phyloP scores from a whole-genome alignment of 139 green algal species.

The Chlamydomonas sp. region DNA sequence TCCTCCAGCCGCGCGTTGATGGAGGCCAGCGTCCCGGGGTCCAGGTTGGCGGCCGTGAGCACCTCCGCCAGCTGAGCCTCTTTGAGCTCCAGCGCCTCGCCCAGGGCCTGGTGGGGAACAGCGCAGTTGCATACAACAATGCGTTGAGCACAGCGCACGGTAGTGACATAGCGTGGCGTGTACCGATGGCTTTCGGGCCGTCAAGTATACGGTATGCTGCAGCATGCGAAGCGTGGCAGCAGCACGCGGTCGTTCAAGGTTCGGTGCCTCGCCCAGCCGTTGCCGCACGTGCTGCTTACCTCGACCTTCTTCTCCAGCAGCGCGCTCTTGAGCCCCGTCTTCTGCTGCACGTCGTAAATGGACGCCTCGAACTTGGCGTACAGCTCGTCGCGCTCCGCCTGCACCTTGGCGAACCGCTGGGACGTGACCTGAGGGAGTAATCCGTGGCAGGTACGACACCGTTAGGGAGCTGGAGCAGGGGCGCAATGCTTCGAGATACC shows the following conservation, averaged over 20 bases:
- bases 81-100: conserved; percentile 74
- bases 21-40: conserved; percentile 71
- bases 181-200: too few relatives aligned
- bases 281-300: not conserved
- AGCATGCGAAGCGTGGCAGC: too few relatives aligned
- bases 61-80: conserved; percentile 87
- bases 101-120: conserved; percentile 48
- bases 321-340: conserved; percentile 67
- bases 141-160: too few relatives aligned
- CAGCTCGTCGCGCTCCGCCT: conserved; percentile 79
- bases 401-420: conserved; percentile 77
- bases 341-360: conserved; percentile 87
- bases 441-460: not conserved
- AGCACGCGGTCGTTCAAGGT: too few relatives aligned
- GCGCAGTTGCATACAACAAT: too few relatives aligned
- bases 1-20: conserved; percentile 82
- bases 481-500: not conserved
- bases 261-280: too few relatives aligned
- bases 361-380: conserved; percentile 80
- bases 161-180: too few relatives aligned
- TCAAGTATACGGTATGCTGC: too few relatives aligned
- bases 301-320: conserved; percentile 72
- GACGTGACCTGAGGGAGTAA: conserved; percentile 62
- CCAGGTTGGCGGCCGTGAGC: conserved; percentile 83
- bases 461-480: not conserved